Conservation (phyloP, 2,329 filamentous ascomycete genomes). For the Alternaria atra region DNA sequence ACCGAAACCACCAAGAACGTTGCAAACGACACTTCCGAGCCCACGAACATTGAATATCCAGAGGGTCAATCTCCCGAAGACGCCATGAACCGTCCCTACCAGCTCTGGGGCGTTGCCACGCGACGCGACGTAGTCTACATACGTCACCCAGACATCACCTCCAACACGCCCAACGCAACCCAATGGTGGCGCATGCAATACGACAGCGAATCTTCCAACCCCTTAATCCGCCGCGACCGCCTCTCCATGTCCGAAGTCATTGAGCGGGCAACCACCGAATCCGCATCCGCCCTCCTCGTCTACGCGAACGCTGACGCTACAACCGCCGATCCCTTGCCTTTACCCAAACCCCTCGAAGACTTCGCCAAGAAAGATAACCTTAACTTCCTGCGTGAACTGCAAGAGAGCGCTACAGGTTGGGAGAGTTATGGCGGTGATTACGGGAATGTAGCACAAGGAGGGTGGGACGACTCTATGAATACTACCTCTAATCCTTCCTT, state of each 20-base stretch:
- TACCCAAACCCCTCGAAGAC: conserved; percentile 40
- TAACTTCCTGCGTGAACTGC: conserved; percentile 44
- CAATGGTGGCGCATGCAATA: conserved; percentile 52
- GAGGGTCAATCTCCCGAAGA: conserved; percentile 31
- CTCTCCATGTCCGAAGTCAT: conserved; percentile 65
- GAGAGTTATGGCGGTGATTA: conserved; percentile 18
- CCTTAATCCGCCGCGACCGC: conserved; percentile 41
- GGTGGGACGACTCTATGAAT: conserved; percentile 27
- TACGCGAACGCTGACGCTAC: conserved; percentile 63
- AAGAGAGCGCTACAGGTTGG: conserved; percentile 26
- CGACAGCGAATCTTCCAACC: conserved; percentile 33
- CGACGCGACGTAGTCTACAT: conserved; percentile 66
- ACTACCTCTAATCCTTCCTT: conserved; percentile 21
- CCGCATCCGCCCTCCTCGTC: conserved; percentile 63
- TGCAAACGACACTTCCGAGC: neutral
- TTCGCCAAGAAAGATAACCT: conserved; percentile 63
- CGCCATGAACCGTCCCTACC: conserved; percentile 57
- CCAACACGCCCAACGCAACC: conserved; percentile 25
- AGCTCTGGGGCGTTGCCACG: conserved; percentile 67
- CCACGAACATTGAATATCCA: conserved; percentile 16
- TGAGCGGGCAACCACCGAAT: conserved; percentile 62
- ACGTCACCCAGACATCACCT: conserved; percentile 51
- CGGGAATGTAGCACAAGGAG: conserved; percentile 14
- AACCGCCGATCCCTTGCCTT: conserved; percentile 23
- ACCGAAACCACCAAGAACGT: conserved; percentile 38